Percentiles rank a stretch among this genome's conserved stretches.
These are phyloP conservation scores for Fomitopsis pinicola DNA, from an alignment of 1,284 basidiomycete genomes.

Conservation along the genomic window DNA sequence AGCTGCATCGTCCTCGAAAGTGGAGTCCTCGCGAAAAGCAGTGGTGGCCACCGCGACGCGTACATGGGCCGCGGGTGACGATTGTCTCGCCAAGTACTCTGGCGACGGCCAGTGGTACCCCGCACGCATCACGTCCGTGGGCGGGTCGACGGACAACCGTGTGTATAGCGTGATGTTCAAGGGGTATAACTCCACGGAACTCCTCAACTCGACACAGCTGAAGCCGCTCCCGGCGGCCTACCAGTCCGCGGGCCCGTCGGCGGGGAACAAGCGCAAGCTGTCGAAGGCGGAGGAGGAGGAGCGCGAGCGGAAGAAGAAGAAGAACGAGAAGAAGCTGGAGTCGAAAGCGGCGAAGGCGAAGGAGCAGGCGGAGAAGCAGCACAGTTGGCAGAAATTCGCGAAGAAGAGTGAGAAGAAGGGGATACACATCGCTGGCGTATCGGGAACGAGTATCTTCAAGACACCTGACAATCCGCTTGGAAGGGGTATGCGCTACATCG, in stretches of 20 bases:
- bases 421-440: constrained; percentile 80
- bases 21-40: constrained; percentile 53
- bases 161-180: constrained; percentile 95
- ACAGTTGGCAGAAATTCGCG: constrained; percentile 96
- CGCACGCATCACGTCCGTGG: constrained; percentile 84
- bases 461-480: constrained; percentile 93
- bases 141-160: constrained; percentile 81
- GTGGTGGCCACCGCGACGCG: constrained; percentile 42
- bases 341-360: constrained; percentile 83
- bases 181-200: constrained; percentile 93
- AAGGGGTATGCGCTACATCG: constrained; percentile 49
- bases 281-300: constrained; percentile 84
- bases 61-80: constrained; percentile 80
- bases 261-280: constrained; percentile 71
- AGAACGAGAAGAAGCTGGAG: constrained; percentile 95
- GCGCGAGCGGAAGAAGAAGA: constrained; percentile 89
- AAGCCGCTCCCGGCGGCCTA: constrained; percentile 65
- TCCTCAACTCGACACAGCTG: constrained; percentile 71
- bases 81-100: constrained; percentile 90
- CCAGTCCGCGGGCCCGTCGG: constrained; percentile 32
- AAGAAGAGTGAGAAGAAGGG: constrained; percentile 97
- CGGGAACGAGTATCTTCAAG: constrained; percentile 93
- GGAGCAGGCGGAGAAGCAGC: constrained; percentile 86
- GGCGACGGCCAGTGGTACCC: constrained; percentile 90
- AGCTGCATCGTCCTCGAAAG: constrained; percentile 54